Base-by-base conservation (phyloP, 306 rosid species). In the Arachis stenosperma region DNA sequence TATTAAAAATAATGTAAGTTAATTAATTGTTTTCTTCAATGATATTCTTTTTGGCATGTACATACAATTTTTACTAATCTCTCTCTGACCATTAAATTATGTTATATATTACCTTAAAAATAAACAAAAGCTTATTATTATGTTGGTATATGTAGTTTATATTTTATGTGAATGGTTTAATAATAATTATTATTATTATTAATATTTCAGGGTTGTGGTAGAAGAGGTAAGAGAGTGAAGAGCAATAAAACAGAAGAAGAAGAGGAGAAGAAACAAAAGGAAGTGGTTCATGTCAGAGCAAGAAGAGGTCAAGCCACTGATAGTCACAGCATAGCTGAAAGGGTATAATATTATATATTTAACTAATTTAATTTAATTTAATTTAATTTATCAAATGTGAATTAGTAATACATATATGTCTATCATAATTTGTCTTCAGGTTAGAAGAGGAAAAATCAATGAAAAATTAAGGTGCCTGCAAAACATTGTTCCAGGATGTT, bases 261-360 rank as follows among this genome's bases (percentile, higher is more conserved):
- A 65, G 86, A 84, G 76, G 91, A 86, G 58, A 91, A 79, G 57
- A 89, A 87, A 67, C 64, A 77, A 69, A 90, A 84, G 80, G 99
- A 88, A 77, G 95, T 94, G 50, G 97, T 94, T 79, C 98, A 91
- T 80, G 98, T 94, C 22, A 87, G 99, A 89, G 98, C 99, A 44
- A 91, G 92, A 86, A 88, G 99, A 84, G 99, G 99, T 43, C 99
- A 94, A 82, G 99, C 99, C 59, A 94, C 98, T 39, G 97, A 94
- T 69, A 94, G 97, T 81, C 99, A 94, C 80, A 94, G 99, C 61
- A 78, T 94, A 79, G 98, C 99, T 73, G 99, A 94, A 82, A 91
- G 99, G 96, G 99, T 94, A 92, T 85, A 90, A 92, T 85, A 90
- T 22, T 22, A 22, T 1, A 22, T 1, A 42, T 43, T 14, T 8